Percentiles rank a stretch among this genome's conserved stretches.
Conservation (phyloP, 140 eudicot genomes). For the Anethum foeniculum region DNA sequence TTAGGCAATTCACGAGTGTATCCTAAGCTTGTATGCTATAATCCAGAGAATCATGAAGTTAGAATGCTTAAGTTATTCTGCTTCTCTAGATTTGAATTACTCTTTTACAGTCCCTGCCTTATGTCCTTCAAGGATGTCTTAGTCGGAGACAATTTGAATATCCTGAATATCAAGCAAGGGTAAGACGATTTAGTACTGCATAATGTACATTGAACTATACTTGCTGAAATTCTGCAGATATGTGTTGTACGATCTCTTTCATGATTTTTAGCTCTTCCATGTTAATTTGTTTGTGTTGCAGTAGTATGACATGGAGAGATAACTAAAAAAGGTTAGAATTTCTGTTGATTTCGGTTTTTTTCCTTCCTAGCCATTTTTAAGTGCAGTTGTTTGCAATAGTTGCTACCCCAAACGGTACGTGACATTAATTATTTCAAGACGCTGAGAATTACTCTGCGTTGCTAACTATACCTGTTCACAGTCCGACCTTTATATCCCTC, state of each 20-base stretch:
- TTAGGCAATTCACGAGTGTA: background rate
- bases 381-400: too few relatives aligned
- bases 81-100: background rate
- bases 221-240: background rate
- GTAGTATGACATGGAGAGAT: background rate
- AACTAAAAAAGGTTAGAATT: background rate
- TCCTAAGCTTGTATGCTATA: background rate
- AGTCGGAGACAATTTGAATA: background rate
- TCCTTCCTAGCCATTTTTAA: too few relatives aligned
- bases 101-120: background rate
- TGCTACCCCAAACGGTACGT: too few relatives aligned
- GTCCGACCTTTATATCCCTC: background rate
- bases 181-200: background rate
- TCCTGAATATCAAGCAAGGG: background rate
- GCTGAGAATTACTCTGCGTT: too few relatives aligned
- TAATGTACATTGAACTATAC: background rate
- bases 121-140: background rate
- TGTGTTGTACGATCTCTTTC: background rate
- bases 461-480: background rate
- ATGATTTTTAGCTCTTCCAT: too few relatives aligned
- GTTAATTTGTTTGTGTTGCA: background rate
- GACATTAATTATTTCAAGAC: too few relatives aligned
- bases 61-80: background rate
- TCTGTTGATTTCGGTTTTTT: background rate
- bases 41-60: background rate